Conservation (phyloP, 2,329 filamentous ascomycete genomes). For the Aspergillus sp. region DNA sequence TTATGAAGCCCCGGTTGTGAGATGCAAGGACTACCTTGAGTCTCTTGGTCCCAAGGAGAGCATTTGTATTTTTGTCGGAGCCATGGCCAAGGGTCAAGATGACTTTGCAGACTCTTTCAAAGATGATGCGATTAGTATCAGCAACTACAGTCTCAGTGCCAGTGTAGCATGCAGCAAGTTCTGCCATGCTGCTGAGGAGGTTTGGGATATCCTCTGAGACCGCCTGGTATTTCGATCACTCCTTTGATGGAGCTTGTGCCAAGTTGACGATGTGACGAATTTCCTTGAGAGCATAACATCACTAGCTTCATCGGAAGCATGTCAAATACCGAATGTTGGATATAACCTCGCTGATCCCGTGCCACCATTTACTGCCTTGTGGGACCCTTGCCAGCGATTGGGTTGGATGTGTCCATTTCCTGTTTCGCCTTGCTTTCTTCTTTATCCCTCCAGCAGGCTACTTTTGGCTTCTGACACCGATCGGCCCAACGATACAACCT, state of each 20-base stretch:
- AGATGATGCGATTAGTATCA: slow-evolving; percentile 97
- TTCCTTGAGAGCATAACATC: slow-evolving; percentile 23
- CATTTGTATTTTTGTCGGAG: slow-evolving; percentile 95
- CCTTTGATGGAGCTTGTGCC: slow-evolving; percentile 9
- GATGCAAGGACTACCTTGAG: slow-evolving; percentile 85
- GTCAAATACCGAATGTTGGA: slow-evolving; percentile 9
- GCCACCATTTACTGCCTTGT: slow-evolving; percentile 2
- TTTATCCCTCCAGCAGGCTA: slow-evolving; percentile 8
- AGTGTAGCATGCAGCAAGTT: slow-evolving; percentile 99
- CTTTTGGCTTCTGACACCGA: not conserved
- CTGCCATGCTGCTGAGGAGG: slow-evolving; percentile 95
- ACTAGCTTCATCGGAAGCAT: slow-evolving; percentile 14
- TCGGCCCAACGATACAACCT: slow-evolving; percentile 3
- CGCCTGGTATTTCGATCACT: slow-evolving; percentile 2
- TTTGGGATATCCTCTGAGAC: slow-evolving; percentile 83
- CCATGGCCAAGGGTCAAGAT: slow-evolving; percentile 96
- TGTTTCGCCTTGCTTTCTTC: slow-evolving; percentile 15
- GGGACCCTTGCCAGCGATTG: slow-evolving; percentile 5
- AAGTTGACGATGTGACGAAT: slow-evolving; percentile 31
- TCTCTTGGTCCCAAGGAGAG: slow-evolving; percentile 79
- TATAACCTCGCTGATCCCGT: slow-evolving; percentile 3
- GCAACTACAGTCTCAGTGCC: slow-evolving; percentile 94
- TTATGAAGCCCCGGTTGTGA: slow-evolving; percentile 85
- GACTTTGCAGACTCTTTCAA: slow-evolving; percentile 94
- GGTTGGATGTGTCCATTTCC: slow-evolving; percentile 15